Evolutionary conservation across 192 early-diverging fungal species (phyloP), one percentile per base, ranked within the genome.

Genomic region (Mortierella antarctica): DNA sequence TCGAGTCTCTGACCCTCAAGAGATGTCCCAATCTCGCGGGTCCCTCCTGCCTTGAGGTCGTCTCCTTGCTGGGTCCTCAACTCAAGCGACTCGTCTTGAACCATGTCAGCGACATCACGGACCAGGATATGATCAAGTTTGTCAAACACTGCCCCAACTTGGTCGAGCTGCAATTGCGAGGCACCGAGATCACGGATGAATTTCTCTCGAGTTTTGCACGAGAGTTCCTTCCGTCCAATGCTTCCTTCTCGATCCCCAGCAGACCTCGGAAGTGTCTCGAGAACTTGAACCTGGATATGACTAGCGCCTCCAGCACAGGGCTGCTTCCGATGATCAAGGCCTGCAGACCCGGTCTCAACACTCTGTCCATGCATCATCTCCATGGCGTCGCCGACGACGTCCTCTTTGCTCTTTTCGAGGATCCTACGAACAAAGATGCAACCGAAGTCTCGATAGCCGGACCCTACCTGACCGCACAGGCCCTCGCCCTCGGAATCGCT

Each of bases 71-170:
- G n/a, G 74, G 74, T 0, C 74, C 74, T 4, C 74, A 76, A 40
- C 39, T 76, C 21, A 59, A 69, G 10, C 13, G 40, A 0, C 47
- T 76, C 7, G 17, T 41, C 18, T 45, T 76, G 52, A 62, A 69
- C 39, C 74, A 76, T 54, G 45, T 76, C 41, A 56, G 18, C 0
- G 74, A 76, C 8, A 13, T 67, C 40, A n/a, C 39, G 2, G 66
- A 69, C 21, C 2, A 14, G 14, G 65, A 68, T 12, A 4, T 76
- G 53, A 47, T 76, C 48, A 20, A 17, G 46, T 7, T 64, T 14
- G 63, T 69, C 53, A 56, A 63, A n/a, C 50, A 68, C 10, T 68
- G 66, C 55, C 66, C 74, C n/a, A 62, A 76, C 9, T 61, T 76
- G 15, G n/a, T 13, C 0, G n/a, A 31, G 15, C 23, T 76, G 2